Base-by-base conservation (phyloP, 2,329 filamentous ascomycete genomes). In the Didymella keratinophila region DNA sequence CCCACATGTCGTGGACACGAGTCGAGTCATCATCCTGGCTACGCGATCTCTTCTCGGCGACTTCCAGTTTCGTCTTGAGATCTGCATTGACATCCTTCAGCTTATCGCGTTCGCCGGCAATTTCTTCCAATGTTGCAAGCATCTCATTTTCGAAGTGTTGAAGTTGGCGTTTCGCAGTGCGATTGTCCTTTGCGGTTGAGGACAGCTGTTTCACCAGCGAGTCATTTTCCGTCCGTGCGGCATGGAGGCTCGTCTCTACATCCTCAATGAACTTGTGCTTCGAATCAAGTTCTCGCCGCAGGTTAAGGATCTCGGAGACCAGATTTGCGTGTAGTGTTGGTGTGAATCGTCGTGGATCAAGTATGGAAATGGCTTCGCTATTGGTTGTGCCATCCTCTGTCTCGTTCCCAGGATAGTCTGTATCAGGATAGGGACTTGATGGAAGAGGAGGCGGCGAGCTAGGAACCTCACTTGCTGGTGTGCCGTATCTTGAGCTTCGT, bases 301-400 rank as follows among this genome's bases (percentile, higher is more conserved):
- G 80, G 2, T 88, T 87, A 37, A 99, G 81, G 62, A 99, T 99
- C 76, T 99, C 95, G 0, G 94, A 94, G 0, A 99, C 94, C 7
- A 99, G 81, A 48, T 92, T 97, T 9, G 95, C 95, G 76, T 98
- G 95, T 11, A 99, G 80, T 0, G 93, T 98, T 1, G 95, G 95
- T 0, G 95, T 99, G 72, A 99, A 97, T 36, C 95, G 87, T 54
- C 94, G 87, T 3, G 95, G 93, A 72, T 99, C 95, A 28, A 97
- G 82, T 21, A 92, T 87, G 2, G 86, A 87, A 32, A 93, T 87
- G 43, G 81, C 86, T 62, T 94, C 90, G 64, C 94, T 87, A 23
- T 86, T 67, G 42, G 63, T 57, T 5, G n/a, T 20, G 7, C 63
- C 77, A 72, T 92, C 88, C 57, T 83, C 67, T 2, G 63, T 58